These are phyloP conservation scores for Stenocarpella maydis DNA, from an alignment of 2,329 filamentous ascomycete genomes.

Conservation along the genomic window DNA sequence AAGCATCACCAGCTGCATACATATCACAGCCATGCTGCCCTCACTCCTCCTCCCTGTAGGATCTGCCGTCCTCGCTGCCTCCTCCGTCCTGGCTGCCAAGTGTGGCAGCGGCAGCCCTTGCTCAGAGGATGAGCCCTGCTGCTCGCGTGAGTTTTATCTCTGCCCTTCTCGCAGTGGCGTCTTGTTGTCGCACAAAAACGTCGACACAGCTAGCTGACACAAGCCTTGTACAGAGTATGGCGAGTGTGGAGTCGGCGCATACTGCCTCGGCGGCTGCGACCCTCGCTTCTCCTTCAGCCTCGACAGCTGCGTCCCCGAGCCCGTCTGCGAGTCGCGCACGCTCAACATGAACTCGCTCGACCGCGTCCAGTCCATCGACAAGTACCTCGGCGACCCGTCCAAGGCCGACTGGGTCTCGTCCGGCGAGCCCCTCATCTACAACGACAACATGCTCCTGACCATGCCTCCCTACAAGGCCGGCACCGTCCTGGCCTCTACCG, in stretches of 20 bases:
- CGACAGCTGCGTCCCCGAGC: conserved; percentile 84
- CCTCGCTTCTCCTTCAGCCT: conserved; percentile 83
- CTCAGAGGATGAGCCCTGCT: conserved; percentile 77
- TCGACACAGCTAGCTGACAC: conserved; percentile 28
- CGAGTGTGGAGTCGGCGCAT: conserved; percentile 91
- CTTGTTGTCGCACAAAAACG: neutral
- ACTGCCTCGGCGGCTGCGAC: conserved; percentile 95
- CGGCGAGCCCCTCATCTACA: conserved; percentile 74
- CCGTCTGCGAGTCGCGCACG: conserved; percentile 78
- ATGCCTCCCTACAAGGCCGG: conserved; percentile 88
- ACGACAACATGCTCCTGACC: conserved; percentile 80
- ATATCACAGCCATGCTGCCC: conserved; percentile 42
- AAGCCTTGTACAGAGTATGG: conserved; percentile 78
- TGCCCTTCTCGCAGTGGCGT: neutral
- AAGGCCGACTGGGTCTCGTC: conserved; percentile 89
- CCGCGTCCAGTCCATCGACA: conserved; percentile 73
- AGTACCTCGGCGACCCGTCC: conserved; percentile 86
- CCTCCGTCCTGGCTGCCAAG: conserved; percentile 48
- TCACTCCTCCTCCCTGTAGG: conserved; percentile 44
- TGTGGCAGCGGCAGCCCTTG: conserved; percentile 68
- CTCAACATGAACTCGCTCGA: conserved; percentile 79
- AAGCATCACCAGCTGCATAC: neutral
- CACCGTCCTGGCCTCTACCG: conserved; percentile 82
- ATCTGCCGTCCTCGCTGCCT: conserved; percentile 50
- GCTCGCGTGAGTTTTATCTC: conserved; percentile 72